These are phyloP conservation scores for Dictyostelium firmibasis DNA, from an alignment of 78 protist genomes.

Conservation along the genomic window DNA sequence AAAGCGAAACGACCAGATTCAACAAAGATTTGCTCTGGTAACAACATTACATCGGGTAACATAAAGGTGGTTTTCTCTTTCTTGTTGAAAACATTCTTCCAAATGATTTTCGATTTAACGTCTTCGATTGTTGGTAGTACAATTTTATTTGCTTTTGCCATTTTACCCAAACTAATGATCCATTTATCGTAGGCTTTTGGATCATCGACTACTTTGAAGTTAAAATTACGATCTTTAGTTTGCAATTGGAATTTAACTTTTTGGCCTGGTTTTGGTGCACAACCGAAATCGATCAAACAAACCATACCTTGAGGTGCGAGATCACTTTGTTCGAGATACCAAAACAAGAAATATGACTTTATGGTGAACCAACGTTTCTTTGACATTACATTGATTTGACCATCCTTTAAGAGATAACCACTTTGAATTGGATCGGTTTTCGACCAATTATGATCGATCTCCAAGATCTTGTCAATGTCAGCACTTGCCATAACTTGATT, in stretches of 20 bases:
- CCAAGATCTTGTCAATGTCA: slow-evolving; percentile 39
- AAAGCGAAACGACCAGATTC: slow-evolving; percentile 60
- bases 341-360: slow-evolving; percentile 43
- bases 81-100: slow-evolving; percentile 45
- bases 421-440: neutral
- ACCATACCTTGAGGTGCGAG: slow-evolving; percentile 48
- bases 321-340: slow-evolving; percentile 38
- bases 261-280: slow-evolving; percentile 71
- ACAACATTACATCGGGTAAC: slow-evolving; percentile 56
- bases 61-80: slow-evolving; percentile 33
- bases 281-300: slow-evolving; percentile 50
- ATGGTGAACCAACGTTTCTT: slow-evolving; percentile 67
- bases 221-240: slow-evolving; percentile 24
- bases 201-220: slow-evolving; percentile 27
- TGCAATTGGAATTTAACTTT: slow-evolving; percentile 49
- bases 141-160: neutral
- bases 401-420: slow-evolving; percentile 59
- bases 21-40: slow-evolving; percentile 55
- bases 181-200: slow-evolving; percentile 50
- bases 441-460: slow-evolving; percentile 76
- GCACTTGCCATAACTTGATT: slow-evolving; percentile 20
- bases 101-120: slow-evolving; percentile 19
- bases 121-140: neutral
- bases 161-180: slow-evolving; percentile 26
- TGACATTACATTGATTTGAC: slow-evolving; percentile 79